Evolutionary conservation across 1,284 basidiomycete genomes (phyloP).

Genomic region (Tylopilus sp.): DNA sequence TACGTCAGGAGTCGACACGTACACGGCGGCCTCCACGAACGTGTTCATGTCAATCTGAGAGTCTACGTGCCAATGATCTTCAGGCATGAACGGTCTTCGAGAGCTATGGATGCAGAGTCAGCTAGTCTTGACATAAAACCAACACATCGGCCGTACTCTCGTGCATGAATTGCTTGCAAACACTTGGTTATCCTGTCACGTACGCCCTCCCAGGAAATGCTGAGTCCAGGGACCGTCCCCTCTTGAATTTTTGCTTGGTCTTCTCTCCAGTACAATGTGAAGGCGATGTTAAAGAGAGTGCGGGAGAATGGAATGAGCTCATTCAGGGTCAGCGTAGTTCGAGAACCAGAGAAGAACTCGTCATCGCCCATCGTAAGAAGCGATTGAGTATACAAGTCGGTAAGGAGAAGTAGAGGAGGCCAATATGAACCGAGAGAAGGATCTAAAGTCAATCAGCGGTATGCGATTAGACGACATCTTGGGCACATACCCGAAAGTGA

Average conservation of each 20-base stretch:
- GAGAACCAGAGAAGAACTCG: slow-evolving; percentile 72
- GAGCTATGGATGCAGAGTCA: slow-evolving; percentile 52
- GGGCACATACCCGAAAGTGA: slow-evolving; percentile 40
- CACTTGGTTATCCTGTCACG: slow-evolving; percentile 72
- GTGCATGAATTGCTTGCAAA: slow-evolving; percentile 74
- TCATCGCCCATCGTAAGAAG: slow-evolving; percentile 94
- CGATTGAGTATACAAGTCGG: slow-evolving; percentile 81
- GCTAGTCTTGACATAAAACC: background rate
- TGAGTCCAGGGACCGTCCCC: slow-evolving; percentile 42
- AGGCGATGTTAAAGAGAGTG: slow-evolving; percentile 74
- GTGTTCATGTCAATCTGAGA: slow-evolving; percentile 74
- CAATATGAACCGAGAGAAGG: slow-evolving; percentile 46
- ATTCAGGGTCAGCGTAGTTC: slow-evolving; percentile 61
- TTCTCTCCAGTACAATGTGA: slow-evolving; percentile 77
- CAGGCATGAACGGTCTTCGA: slow-evolving; percentile 72
- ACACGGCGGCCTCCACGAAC: slow-evolving; percentile 90
- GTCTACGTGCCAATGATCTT: slow-evolving; percentile 86
- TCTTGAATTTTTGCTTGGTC: slow-evolving; percentile 44
- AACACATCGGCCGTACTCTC: slow-evolving; percentile 64
- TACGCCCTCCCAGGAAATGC: slow-evolving; percentile 35
- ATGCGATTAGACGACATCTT: slow-evolving; percentile 5
- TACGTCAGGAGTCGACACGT: slow-evolving; percentile 10
- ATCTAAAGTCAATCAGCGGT: slow-evolving; percentile 35
- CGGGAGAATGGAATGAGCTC: slow-evolving; percentile 73
- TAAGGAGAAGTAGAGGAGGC: slow-evolving; percentile 75